Percentiles rank a stretch among this genome's conserved stretches.
Evolutionary conservation across 257 asterid genomes (phyloP).

Genomic region (Ehretia macrophylla): DNA sequence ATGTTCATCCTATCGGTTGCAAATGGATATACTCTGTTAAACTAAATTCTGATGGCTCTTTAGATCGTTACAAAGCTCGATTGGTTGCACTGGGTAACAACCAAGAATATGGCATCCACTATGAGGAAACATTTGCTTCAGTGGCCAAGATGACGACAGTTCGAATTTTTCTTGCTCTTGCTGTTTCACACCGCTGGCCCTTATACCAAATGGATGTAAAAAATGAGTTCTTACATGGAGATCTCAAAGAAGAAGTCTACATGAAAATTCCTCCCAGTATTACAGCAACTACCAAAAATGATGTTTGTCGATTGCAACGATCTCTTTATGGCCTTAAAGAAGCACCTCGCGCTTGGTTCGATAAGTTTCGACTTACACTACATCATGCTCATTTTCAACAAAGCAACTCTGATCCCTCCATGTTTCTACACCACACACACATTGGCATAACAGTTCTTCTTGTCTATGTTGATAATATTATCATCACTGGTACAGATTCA

Average conservation of each 20-base stretch:
- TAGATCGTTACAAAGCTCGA: too few relatives aligned
- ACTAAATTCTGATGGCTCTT: too few relatives aligned
- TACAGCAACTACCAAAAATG: neutral
- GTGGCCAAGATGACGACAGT: neutral
- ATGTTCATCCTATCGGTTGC: neutral
- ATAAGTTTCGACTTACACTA: neutral
- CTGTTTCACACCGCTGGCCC: neutral
- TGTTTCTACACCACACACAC: neutral
- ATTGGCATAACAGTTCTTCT: too few relatives aligned
- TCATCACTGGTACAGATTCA: too few relatives aligned
- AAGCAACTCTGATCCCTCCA: neutral
- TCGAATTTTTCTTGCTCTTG: neutral
- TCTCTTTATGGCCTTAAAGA: neutral
- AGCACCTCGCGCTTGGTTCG: neutral
- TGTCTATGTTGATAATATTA: too few relatives aligned
- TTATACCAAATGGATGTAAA: conserved; percentile 4
- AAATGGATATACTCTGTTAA: neutral
- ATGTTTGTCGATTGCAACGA: neutral
- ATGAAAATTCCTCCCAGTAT: neutral
- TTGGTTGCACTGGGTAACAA: neutral
- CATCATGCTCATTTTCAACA: neutral
- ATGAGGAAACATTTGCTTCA: neutral
- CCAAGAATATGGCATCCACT: neutral
- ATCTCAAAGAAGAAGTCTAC: neutral
- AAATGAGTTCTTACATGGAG: neutral